Conservation (phyloP, 2,329 filamentous ascomycete genomes). For the Tolypocladium ophioglossoides region DNA sequence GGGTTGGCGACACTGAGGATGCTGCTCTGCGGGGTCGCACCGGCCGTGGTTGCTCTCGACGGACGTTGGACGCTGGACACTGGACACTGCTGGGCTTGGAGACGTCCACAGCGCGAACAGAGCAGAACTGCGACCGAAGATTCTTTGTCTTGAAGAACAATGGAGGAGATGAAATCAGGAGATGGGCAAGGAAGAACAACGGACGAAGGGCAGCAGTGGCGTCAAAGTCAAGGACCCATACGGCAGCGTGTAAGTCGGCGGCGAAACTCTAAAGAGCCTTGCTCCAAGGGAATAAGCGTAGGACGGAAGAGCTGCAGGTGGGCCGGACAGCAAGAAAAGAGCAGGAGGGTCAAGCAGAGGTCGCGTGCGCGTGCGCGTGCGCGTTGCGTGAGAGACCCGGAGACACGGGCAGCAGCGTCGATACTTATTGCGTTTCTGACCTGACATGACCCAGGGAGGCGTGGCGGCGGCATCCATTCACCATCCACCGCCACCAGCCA, state of each 20-base stretch:
- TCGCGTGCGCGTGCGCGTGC: neutral
- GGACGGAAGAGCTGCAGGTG: neutral
- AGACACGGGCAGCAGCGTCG: neutral
- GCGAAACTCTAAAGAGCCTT: neutral
- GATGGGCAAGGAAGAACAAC: neutral
- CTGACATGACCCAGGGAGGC: neutral
- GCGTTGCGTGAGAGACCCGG: neutral
- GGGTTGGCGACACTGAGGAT: constrained; percentile 1
- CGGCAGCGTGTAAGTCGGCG: neutral
- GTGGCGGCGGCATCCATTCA: neutral
- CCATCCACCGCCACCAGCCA: constrained; percentile 1
- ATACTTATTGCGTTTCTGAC: constrained; percentile 1
- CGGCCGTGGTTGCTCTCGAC: neutral
- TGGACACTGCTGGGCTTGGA: neutral
- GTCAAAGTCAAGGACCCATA: neutral
- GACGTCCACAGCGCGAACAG: neutral
- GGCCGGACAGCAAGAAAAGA: neutral
- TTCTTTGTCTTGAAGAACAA: neutral
- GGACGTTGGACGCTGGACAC: neutral
- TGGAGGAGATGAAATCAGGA: neutral
- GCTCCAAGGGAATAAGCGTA: neutral
- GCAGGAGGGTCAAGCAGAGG: neutral
- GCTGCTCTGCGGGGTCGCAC: constrained; percentile 2
- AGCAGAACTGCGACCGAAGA: neutral
- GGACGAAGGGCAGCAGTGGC: neutral